Percentiles rank a stretch among this genome's conserved stretches.
phyloP scores from a whole-genome alignment of 495 filamentous ascomycete species.

The Astrothelium macrocarpum region DNA sequence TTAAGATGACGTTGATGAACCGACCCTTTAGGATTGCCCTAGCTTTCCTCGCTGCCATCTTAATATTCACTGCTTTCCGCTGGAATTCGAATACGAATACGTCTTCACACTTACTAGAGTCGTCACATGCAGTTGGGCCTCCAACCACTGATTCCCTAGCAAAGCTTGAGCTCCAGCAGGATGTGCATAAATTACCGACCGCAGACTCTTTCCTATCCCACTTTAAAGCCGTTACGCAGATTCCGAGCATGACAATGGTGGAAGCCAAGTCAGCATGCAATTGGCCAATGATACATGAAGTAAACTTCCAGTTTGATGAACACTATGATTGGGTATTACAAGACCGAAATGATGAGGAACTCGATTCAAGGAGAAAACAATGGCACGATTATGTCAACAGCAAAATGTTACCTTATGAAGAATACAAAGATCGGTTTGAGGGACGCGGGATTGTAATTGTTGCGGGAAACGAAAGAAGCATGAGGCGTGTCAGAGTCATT shows the following conservation, averaged over 20 bases:
- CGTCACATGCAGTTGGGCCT: background rate
- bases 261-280: slow-evolving; percentile 19
- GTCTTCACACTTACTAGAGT: background rate
- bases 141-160: background rate
- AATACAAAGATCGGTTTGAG: slow-evolving; percentile 17
- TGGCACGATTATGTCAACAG: slow-evolving; percentile 21
- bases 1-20: background rate
- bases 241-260: slow-evolving; percentile 16
- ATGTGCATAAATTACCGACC: slow-evolving; percentile 20
- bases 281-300: slow-evolving; percentile 15
- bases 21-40: background rate
- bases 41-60: background rate
- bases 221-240: slow-evolving; percentile 18
- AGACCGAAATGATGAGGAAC: slow-evolving; percentile 17
- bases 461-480: slow-evolving; percentile 21
- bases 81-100: background rate
- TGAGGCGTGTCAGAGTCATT: slow-evolving; percentile 22
- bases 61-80: background rate
- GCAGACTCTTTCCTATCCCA: slow-evolving; percentile 23
- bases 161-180: slow-evolving; percentile 17
- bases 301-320: slow-evolving; percentile 21
- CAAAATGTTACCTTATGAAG: slow-evolving; percentile 14
- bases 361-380: slow-evolving; percentile 14
- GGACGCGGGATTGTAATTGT: slow-evolving; percentile 27
- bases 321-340: slow-evolving; percentile 16